Conservation (phyloP, 176 grass and related monocot species). For the Cenchrus americanus region DNA sequence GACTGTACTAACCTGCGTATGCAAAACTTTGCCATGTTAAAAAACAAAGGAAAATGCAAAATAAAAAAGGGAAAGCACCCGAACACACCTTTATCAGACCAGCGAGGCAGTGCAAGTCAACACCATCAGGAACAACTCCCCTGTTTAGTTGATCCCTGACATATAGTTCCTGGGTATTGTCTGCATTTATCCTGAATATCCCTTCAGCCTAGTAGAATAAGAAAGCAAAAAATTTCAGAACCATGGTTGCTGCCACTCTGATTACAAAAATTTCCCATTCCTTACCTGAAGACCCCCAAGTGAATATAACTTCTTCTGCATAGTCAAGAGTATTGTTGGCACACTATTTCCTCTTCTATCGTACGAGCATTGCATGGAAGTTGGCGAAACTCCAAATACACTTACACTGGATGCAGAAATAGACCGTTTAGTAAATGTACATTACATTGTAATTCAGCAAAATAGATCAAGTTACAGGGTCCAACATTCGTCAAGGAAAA, state of each 20-base stretch:
- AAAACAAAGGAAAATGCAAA: not conserved
- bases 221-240: conserved; percentile 28
- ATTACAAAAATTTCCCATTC: not conserved
- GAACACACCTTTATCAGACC: conserved; percentile 82
- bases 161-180: conserved; percentile 80
- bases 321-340: conserved; percentile 81
- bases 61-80: not conserved
- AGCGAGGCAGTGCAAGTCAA: conserved; percentile 86
- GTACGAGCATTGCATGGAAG: conserved; percentile 94
- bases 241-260: not conserved
- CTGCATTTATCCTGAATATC: conserved; percentile 96
- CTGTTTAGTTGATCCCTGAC: conserved; percentile 86
- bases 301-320: conserved; percentile 87
- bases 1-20: too few species aligned
- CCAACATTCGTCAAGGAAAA: not conserved
- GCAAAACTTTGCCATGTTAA: not conserved
- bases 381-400: conserved; percentile 96
- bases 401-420: conserved; percentile 62
- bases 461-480: not conserved
- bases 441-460: not conserved
- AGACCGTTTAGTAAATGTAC: conserved; percentile 22
- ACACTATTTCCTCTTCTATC: conserved; percentile 95
- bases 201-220: conserved; percentile 79
- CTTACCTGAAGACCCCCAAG: conserved; percentile 87
- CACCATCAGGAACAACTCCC: conserved; percentile 77